Conservation (phyloP, 2,329 filamentous ascomycete species). For the Claviceps cyperi region DNA sequence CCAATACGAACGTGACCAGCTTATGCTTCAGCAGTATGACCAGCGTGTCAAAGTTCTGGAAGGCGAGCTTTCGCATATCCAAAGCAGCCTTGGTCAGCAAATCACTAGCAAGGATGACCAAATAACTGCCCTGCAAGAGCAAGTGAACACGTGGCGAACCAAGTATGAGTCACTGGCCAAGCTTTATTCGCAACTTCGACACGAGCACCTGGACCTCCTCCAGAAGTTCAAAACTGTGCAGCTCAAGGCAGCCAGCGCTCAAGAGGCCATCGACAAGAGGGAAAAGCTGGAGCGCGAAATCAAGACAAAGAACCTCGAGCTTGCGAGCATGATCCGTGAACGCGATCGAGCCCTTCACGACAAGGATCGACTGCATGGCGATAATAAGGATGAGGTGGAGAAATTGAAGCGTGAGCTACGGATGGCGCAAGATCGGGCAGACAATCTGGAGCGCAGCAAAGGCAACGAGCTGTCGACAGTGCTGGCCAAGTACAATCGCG, state of each 20-base stretch:
- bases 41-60: conserved; percentile 87
- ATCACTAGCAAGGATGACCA: conserved; percentile 85
- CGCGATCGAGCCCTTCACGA: conserved; percentile 87
- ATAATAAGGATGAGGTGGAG: conserved; percentile 84
- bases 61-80: conserved; percentile 68
- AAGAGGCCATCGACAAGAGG: conserved; percentile 86
- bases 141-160: conserved; percentile 92
- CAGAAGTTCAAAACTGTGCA: conserved; percentile 95
- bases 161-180: conserved; percentile 97
- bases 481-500: conserved; percentile 89
- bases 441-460: conserved; percentile 85
- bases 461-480: conserved; percentile 89
- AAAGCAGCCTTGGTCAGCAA: conserved; percentile 73
- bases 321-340: conserved; percentile 97
- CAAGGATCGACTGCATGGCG: conserved; percentile 72
- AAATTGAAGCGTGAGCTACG: conserved; percentile 88
- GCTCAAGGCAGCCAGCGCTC: conserved; percentile 88
- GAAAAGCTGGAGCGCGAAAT: conserved; percentile 95
- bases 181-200: conserved; percentile 87
- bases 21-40: conserved; percentile 95
- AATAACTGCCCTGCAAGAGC: conserved; percentile 82
- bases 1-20: conserved; percentile 92
- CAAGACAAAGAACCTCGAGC: conserved; percentile 98
- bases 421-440: conserved; percentile 78
- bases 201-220: conserved; percentile 86